These are phyloP conservation scores for Rhododendron henanense DNA, from an alignment of 148 eudicot genomes.

Conservation along the genomic window DNA sequence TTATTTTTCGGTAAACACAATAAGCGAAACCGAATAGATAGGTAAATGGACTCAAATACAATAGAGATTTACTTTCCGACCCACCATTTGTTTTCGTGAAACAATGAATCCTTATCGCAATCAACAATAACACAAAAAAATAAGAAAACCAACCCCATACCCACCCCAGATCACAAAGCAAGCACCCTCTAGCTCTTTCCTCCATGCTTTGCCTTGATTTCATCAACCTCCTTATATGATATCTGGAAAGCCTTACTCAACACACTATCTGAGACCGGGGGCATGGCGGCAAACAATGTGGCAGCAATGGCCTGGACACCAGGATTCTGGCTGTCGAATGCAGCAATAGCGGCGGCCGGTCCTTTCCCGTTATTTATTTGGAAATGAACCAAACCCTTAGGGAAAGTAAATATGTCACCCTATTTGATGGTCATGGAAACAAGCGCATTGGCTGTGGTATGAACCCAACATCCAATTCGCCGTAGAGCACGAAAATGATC, in stretches of 20 bases:
- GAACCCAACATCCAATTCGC: slow-evolving; percentile 36
- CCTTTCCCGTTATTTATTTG: slow-evolving; percentile 31
- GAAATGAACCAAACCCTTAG: slow-evolving; percentile 39
- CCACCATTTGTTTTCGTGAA: too few relatives aligned
- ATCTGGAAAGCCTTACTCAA: slow-evolving; percentile 20
- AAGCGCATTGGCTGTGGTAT: slow-evolving; percentile 38
- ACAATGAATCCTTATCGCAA: background rate
- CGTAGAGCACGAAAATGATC: slow-evolving; percentile 31
- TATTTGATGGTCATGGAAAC: slow-evolving; percentile 28
- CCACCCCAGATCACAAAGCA: background rate
- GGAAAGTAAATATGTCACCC: slow-evolving; percentile 37
- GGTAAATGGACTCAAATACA: too few relatives aligned
- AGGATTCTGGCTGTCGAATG: slow-evolving; percentile 43
- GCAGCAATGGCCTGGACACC: slow-evolving; percentile 6
- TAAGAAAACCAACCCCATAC: slow-evolving; percentile 11
- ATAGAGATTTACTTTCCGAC: too few relatives aligned
- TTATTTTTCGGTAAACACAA: too few relatives aligned
- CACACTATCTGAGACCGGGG: slow-evolving; percentile 12
- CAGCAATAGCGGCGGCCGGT: slow-evolving; percentile 28
- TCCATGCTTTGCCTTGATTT: slow-evolving; percentile 5
- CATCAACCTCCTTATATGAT: background rate
- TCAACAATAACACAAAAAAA: background rate
- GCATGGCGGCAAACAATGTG: slow-evolving; percentile 13
- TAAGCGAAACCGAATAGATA: too few relatives aligned
- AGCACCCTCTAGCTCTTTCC: background rate